These are phyloP conservation scores for Paramecium bursaria DNA, from an alignment of 73 alveolate genomes.

Conservation along the genomic window DNA sequence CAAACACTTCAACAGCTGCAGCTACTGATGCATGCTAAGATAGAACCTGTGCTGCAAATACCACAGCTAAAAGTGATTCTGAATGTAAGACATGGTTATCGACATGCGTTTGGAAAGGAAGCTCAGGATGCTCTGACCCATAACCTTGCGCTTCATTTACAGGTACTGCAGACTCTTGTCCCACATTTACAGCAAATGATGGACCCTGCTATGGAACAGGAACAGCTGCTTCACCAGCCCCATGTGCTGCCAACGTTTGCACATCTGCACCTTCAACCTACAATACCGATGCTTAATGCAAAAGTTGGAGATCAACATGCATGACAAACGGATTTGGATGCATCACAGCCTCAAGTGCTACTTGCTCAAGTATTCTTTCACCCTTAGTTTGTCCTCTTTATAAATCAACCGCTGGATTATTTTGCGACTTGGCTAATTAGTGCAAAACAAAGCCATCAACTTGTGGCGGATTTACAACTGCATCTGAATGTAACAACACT, in stretches of 20 bases:
- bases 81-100: neutral
- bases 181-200: neutral
- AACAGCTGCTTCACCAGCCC: neutral
- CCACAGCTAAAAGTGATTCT: constrained; percentile 4
- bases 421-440: too few species aligned
- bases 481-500: too few species aligned
- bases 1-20: too few species aligned
- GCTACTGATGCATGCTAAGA: too few species aligned
- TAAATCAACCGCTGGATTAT: too few species aligned
- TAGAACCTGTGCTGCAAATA: constrained; percentile 38
- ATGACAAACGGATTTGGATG: neutral
- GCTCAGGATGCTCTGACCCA: neutral
- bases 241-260: neutral
- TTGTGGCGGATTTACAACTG: too few species aligned
- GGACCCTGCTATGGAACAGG: neutral
- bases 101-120: constrained; percentile 8
- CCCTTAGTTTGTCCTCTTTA: too few species aligned
- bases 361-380: too few species aligned
- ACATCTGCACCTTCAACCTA: neutral
- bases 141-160: neutral
- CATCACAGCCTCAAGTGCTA: constrained; percentile 11
- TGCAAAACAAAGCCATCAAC: too few species aligned
- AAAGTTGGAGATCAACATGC: neutral
- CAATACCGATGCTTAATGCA: constrained; percentile 22
- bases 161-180: constrained; percentile 5